These are phyloP conservation scores for Paracorniculantispora psalliotae DNA, from an alignment of 2,329 filamentous ascomycete species.

Conservation along the genomic window DNA sequence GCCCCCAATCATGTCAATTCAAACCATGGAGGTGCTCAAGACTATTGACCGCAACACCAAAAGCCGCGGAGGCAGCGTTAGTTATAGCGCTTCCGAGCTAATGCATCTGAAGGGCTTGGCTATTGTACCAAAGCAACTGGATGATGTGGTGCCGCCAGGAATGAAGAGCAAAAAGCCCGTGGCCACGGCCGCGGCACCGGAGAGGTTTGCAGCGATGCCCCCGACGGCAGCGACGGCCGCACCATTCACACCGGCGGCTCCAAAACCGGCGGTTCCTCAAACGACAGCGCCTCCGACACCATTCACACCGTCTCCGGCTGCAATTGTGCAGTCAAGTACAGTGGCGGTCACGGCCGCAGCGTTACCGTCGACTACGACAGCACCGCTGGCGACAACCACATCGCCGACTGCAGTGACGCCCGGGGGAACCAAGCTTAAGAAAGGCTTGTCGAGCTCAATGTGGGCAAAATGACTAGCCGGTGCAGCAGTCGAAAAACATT, in stretches of 20 bases:
- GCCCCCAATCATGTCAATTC: not conserved
- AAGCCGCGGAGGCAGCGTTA: not conserved
- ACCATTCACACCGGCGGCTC: too few species aligned
- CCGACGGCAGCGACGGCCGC: too few species aligned
- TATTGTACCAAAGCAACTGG: not conserved
- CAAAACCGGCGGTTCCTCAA: too few species aligned
- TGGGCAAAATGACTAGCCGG: not conserved
- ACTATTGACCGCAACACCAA: not conserved
- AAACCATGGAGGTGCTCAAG: constrained; percentile 1
- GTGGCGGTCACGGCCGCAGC: too few species aligned
- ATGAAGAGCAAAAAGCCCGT: not conserved
- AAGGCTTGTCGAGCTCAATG: not conserved
- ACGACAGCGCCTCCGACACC: too few species aligned
- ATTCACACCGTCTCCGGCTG: too few species aligned
- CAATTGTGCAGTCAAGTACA: too few species aligned
- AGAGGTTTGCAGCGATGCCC: too few species aligned
- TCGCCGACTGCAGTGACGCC: not conserved
- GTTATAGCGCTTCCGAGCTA: constrained; percentile 7
- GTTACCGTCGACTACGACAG: too few species aligned
- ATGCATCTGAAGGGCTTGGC: not conserved
- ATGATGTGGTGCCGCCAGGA: not conserved
- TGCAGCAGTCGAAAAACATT: too few species aligned
- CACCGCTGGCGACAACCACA: too few species aligned
- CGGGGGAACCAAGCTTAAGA: not conserved
- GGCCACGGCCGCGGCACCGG: too few species aligned